Conservation (phyloP, 352 stramenopile species). For the Pythium insidiosum region DNA sequence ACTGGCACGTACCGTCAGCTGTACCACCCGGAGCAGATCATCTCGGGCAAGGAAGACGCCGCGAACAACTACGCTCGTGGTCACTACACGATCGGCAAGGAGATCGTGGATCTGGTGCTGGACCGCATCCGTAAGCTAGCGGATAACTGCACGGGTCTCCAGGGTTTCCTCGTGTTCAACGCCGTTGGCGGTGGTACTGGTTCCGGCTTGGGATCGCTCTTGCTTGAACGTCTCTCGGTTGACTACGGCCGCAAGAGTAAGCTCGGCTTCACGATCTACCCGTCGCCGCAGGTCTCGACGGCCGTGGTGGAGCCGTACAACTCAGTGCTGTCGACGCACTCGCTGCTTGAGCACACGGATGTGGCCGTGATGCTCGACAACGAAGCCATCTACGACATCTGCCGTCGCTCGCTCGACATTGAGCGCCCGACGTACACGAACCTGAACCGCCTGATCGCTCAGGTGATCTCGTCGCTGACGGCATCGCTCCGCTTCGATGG, state of each 20-base stretch:
- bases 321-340: conserved; percentile 96
- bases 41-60: conserved; percentile 94
- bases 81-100: conserved; percentile 91
- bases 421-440: conserved; percentile 98
- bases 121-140: conserved; percentile 96
- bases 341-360: conserved; percentile 96
- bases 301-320: conserved; percentile 99
- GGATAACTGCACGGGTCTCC: conserved; percentile 95
- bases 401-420: conserved; percentile 95
- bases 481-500: conserved; percentile 97
- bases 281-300: conserved; percentile 95
- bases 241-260: conserved; percentile 98
- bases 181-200: conserved; percentile 95
- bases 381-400: conserved; percentile 98
- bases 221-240: conserved; percentile 94
- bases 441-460: conserved; percentile 96
- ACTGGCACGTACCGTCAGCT: conserved; percentile 91
- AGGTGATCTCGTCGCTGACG: conserved; percentile 98
- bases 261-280: conserved; percentile 96
- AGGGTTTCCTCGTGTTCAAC: conserved; percentile 98
- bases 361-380: conserved; percentile 98
- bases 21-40: conserved; percentile 96
- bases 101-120: conserved; percentile 96
- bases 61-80: conserved; percentile 85
- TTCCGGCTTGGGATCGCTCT: conserved; percentile 93